A percentile compares a stretch with the other conserved stretches of the same genome.
These are phyloP conservation scores for Spatholobus suberectus DNA, from an alignment of 306 rosid genomes.

Conservation along the genomic window DNA sequence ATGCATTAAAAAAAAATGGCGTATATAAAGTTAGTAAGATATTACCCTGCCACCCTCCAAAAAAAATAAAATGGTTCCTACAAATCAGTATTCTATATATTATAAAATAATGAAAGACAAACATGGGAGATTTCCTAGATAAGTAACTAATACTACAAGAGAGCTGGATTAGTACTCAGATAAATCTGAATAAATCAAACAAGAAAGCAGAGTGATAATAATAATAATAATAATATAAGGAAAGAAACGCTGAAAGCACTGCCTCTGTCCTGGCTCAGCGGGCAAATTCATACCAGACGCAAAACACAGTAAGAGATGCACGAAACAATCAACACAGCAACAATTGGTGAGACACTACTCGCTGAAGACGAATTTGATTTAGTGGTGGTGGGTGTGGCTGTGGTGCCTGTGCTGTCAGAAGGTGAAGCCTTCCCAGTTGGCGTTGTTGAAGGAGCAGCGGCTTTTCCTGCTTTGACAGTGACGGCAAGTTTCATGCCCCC, in stretches of 20 bases:
- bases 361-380: slow-evolving; percentile 48
- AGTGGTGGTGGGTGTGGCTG: slow-evolving; percentile 45
- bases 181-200: slow-evolving; percentile 24
- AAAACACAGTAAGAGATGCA: slow-evolving; percentile 42
- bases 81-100: neutral
- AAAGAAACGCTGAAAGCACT: slow-evolving; percentile 59
- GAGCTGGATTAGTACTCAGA: slow-evolving; percentile 16
- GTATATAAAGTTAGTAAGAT: no score
- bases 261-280: slow-evolving; percentile 79
- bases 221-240: neutral
- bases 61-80: neutral
- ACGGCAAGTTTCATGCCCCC: slow-evolving; percentile 93
- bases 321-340: slow-evolving; percentile 41
- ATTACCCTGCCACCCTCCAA: no score
- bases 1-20: no score
- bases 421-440: slow-evolving; percentile 46
- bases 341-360: slow-evolving; percentile 38
- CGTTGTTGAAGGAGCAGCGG: slow-evolving; percentile 45
- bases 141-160: neutral
- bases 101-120: neutral
- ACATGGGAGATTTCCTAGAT: slow-evolving; percentile 11
- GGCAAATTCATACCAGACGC: slow-evolving; percentile 31
- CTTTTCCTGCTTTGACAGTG: slow-evolving; percentile 53
- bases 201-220: neutral
- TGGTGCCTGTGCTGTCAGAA: slow-evolving; percentile 45